Evolutionary conservation across 495 filamentous ascomycete species (phyloP).

Genomic region (Pseudevernia furfuracea): DNA sequence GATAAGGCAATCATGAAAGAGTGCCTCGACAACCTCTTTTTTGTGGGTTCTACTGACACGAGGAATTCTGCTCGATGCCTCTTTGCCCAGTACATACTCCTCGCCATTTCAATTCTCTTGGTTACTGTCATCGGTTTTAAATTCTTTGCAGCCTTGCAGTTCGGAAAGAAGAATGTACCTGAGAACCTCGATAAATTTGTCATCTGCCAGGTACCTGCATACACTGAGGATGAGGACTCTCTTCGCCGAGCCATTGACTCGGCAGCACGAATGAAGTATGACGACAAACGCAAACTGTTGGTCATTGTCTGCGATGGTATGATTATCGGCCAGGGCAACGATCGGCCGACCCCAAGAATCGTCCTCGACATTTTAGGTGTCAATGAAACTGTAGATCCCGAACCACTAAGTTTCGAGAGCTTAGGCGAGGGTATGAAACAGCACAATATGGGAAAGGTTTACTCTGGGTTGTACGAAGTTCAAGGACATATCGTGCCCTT

Average conservation of each 20-base stretch:
- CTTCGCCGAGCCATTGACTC: conserved; percentile 95
- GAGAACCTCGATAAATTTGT: conserved; percentile 98
- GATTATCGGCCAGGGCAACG: conserved; percentile 98
- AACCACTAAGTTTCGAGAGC: conserved; percentile 94
- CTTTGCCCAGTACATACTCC: conserved; percentile 85
- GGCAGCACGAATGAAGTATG: conserved; percentile 89
- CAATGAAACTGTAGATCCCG: conserved; percentile 86
- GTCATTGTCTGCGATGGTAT: conserved; percentile 96
- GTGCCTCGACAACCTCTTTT: conserved; percentile 93
- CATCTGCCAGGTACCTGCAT: conserved; percentile 94
- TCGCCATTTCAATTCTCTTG: conserved; percentile 80
- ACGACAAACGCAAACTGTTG: conserved; percentile 95
- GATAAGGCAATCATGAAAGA: conserved; percentile 62
- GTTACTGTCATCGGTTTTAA: conserved; percentile 83
- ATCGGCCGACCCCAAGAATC: conserved; percentile 88
- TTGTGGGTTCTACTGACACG: conserved; percentile 86
- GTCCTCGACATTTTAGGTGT: conserved; percentile 97
- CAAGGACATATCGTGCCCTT: conserved; percentile 98
- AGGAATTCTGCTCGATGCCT: conserved; percentile 77
- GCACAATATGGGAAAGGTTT: conserved; percentile 99
- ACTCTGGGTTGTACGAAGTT: conserved; percentile 95
- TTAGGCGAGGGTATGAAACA: conserved; percentile 93
- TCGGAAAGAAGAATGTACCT: conserved; percentile 79
- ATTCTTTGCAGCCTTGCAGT: conserved; percentile 93
- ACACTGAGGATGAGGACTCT: conserved; percentile 97